phyloP scores from a whole-genome alignment of 495 filamentous ascomycete species.

The Amorphotheca resinae region DNA sequence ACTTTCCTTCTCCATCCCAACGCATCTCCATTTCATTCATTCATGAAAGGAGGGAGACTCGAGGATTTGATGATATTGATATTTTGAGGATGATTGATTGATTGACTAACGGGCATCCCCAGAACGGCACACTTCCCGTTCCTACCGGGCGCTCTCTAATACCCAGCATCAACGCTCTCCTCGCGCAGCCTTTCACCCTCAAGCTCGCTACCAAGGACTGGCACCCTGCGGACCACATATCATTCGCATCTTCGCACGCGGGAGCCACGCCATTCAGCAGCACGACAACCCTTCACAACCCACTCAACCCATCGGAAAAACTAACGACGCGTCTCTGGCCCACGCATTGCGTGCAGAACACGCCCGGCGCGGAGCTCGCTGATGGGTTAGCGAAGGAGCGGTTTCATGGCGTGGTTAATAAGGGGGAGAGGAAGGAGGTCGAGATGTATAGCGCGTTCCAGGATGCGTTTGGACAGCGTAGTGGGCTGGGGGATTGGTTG shows the following conservation, averaged over 20 bases:
- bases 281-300: slow-evolving; percentile 52
- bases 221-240: slow-evolving; percentile 77
- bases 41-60: slow-evolving; percentile 1
- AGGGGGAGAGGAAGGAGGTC: slow-evolving; percentile 57
- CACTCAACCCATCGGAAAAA: slow-evolving; percentile 45
- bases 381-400: slow-evolving; percentile 52
- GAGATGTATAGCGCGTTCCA: slow-evolving; percentile 88
- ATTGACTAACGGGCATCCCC: no score
- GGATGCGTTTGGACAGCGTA: slow-evolving; percentile 41
- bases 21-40: background rate
- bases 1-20: background rate
- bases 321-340: slow-evolving; percentile 75
- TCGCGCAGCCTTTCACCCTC: slow-evolving; percentile 55
- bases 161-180: slow-evolving; percentile 60
- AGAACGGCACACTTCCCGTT: slow-evolving; percentile 80
- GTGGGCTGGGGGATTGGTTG: slow-evolving; percentile 46
- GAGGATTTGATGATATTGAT: no score
- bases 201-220: slow-evolving; percentile 82
- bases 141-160: slow-evolving; percentile 54
- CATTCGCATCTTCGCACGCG: slow-evolving; percentile 73
- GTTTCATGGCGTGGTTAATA: slow-evolving; percentile 56
- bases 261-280: slow-evolving; percentile 54
- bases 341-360: slow-evolving; percentile 70
- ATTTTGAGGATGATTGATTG: no score
- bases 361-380: slow-evolving; percentile 59